These are phyloP conservation scores for Paragyromitra xinjiangensis DNA, from an alignment of 495 filamentous ascomycete species.

Conservation along the genomic window DNA sequence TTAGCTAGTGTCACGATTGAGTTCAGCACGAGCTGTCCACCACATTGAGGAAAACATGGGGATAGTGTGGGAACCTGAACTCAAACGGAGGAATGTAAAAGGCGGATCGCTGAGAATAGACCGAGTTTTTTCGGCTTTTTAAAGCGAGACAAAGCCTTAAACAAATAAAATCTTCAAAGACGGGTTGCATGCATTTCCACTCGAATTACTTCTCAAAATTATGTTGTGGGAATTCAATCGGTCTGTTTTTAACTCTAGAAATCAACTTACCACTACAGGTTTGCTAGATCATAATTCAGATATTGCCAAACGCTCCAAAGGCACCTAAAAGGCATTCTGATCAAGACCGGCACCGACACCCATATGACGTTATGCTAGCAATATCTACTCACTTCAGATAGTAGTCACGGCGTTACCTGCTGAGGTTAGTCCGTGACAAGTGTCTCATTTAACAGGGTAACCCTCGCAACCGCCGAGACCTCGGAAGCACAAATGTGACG, in stretches of 20 bases:
- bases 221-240: neutral
- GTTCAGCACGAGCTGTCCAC: too few species aligned
- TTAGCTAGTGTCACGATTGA: too few species aligned
- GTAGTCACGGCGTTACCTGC: conserved; percentile 34
- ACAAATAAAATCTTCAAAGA: too few species aligned
- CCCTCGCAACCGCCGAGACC: neutral
- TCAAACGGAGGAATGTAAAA: too few species aligned
- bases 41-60: too few species aligned
- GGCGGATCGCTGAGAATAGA: too few species aligned
- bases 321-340: neutral
- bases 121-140: too few species aligned
- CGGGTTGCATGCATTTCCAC: too few species aligned
- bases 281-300: neutral
- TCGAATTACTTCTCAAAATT: neutral
- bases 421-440: neutral
- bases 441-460: conserved; percentile 10
- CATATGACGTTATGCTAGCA: neutral
- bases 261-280: neutral
- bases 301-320: neutral
- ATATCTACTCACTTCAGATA: neutral
- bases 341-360: neutral
- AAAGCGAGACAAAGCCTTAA: too few species aligned
- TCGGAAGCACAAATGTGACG: too few species aligned
- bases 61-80: too few species aligned
- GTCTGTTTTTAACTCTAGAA: neutral